Evolutionary conservation across 768 basidiomycete genomes (phyloP).

Genomic region (Hortiboletus flavorubellus): DNA sequence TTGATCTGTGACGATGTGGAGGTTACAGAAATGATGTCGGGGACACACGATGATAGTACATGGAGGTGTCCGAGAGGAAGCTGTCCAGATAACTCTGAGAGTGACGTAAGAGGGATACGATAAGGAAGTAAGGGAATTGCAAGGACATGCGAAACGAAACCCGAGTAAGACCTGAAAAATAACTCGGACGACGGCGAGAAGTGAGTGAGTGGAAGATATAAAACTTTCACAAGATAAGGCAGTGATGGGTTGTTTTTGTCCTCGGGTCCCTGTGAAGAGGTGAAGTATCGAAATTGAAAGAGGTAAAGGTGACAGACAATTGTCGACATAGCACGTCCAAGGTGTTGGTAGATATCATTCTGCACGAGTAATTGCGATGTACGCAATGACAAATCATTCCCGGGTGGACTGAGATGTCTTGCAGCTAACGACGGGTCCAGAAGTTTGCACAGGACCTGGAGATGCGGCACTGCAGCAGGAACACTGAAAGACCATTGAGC

Average conservation of each 20-base stretch:
- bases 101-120: constrained; percentile 57
- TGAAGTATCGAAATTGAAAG: background rate
- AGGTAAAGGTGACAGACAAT: constrained; percentile 45
- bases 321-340: constrained; percentile 16
- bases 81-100: constrained; percentile 61
- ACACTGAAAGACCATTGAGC: constrained; percentile 38
- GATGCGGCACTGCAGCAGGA: constrained; percentile 41
- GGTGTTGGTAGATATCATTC: constrained; percentile 41
- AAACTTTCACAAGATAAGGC: constrained; percentile 29
- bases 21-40: constrained; percentile 29
- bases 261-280: constrained; percentile 46
- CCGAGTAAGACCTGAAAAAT: constrained; percentile 33
- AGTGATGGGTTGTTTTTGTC: constrained; percentile 43
- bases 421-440: constrained; percentile 28
- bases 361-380: constrained; percentile 46
- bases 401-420: constrained; percentile 26
- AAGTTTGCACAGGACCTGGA: constrained; percentile 49
- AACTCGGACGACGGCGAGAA: constrained; percentile 32
- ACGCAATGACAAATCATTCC: constrained; percentile 28
- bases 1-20: constrained; percentile 44
- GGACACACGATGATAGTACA: constrained; percentile 28
- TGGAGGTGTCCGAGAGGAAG: constrained; percentile 53
- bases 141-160: constrained; percentile 55
- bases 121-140: constrained; percentile 77
- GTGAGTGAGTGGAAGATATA: constrained; percentile 20